Evolutionary conservation across 805 yeast species (phyloP), one percentile per base, ranked within the genome.

Genomic region (Isabelozyma pseudorhagii): DNA sequence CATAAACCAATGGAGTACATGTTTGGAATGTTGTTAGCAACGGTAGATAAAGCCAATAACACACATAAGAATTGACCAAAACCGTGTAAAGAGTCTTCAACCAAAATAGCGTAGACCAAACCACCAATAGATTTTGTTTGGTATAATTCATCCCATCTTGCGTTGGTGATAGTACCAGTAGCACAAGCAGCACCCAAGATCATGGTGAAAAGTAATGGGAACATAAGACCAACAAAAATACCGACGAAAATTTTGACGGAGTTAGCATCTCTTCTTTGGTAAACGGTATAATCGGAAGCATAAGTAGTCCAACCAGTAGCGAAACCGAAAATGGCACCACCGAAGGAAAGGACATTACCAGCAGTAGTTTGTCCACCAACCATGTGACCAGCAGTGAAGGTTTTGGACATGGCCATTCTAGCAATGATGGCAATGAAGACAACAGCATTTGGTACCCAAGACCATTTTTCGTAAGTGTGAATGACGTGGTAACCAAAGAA

Each of bases 301-400:
- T 85, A 89, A 15, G 97, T 85, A 49, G 96, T 82, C 97, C 97
- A 91, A 54, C 97, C 97, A 48, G 96, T 81, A 46, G 96, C 96
- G 62, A 85, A 91, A 54, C 97, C 97, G 60, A 81, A 91, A 54
- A 87, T 67, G 42, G 94, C 71, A 67, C 91, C 85, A 64, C 97
- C 97, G 57, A 86, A 89, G 17, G 93, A 82, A 50, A 91, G 73
- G 15, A 89, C 91, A 60, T 67, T 60, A 54, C 89, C 97, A 31
- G 94, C 96, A 51, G 85, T 85, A 28, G 81, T 75, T 21, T 73
- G 63, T 52, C 97, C 97, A 40, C 74, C 71, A 21, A 51, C 59
- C 63, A 58, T 59, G 40, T 54, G 49, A 54, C 85, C 89, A 51
- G 78, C 73, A 45, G 75, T 69, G 65, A 91, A 89, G 53, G 80